A percentile compares a stretch with the other conserved stretches of the same genome.
These are phyloP conservation scores for Monilinia fructigena DNA, from an alignment of 2,329 filamentous ascomycete genomes.

Conservation along the genomic window DNA sequence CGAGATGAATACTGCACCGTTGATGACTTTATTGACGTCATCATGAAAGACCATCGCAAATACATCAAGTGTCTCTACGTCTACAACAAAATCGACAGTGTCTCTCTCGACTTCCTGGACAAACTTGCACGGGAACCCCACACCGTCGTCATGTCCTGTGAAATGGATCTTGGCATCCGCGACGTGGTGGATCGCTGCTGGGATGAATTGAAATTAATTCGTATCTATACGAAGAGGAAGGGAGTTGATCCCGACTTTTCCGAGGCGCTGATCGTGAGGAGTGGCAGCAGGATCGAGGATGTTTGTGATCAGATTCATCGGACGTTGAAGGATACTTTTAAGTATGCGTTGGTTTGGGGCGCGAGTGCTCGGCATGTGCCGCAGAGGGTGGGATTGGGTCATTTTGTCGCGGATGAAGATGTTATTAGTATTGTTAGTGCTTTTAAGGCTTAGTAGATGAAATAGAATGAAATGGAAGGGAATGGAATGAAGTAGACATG, in stretches of 20 bases:
- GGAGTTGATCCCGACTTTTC: slow-evolving; percentile 83
- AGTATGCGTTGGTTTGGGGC: slow-evolving; percentile 97
- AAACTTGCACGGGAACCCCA: slow-evolving; percentile 87
- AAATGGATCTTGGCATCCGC: slow-evolving; percentile 86
- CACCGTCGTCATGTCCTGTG: slow-evolving; percentile 96
- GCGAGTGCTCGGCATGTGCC: slow-evolving; percentile 93
- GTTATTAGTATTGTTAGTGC: slow-evolving; percentile 67
- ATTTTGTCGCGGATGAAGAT: slow-evolving; percentile 71
- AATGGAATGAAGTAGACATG: not conserved
- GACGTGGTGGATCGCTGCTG: slow-evolving; percentile 95
- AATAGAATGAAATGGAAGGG: slow-evolving; percentile 42
- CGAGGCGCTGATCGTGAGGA: slow-evolving; percentile 90
- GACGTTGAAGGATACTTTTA: slow-evolving; percentile 96
- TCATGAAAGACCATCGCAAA: slow-evolving; percentile 98
- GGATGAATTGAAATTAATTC: slow-evolving; percentile 85
- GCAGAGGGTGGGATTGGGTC: slow-evolving; percentile 83
- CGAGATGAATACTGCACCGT: slow-evolving; percentile 94
- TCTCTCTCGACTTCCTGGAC: slow-evolving; percentile 91
- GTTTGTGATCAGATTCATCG: slow-evolving; percentile 95
- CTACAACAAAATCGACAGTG: slow-evolving; percentile 99
- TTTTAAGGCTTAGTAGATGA: slow-evolving; percentile 48
- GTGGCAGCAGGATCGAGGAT: slow-evolving; percentile 87
- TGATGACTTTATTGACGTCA: slow-evolving; percentile 98
- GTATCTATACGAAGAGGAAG: slow-evolving; percentile 96
- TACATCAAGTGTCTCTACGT: slow-evolving; percentile 95